A percentile compares a stretch with the other conserved stretches of the same genome.
Conservation (phyloP, 2,329 filamentous ascomycete genomes). For the Capronia americana region DNA sequence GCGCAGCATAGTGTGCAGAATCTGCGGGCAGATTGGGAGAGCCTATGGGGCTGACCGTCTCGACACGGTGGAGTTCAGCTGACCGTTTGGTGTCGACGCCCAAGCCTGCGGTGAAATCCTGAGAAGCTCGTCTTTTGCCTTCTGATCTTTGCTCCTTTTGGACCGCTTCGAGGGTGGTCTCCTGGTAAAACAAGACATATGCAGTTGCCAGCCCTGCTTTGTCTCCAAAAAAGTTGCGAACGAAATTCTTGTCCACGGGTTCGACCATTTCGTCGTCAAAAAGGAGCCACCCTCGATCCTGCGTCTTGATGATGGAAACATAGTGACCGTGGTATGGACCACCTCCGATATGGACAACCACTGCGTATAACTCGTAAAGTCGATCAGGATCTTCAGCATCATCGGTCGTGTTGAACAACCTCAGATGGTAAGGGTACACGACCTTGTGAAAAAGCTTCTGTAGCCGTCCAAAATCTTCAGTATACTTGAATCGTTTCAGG, state of each 20-base stretch:
- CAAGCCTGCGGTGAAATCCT: constrained; percentile 53
- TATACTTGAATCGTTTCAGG: constrained; percentile 97
- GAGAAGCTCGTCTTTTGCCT: constrained; percentile 57
- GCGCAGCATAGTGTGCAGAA: constrained; percentile 58
- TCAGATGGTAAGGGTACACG: constrained; percentile 94
- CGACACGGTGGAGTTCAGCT: constrained; percentile 47
- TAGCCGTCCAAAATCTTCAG: constrained; percentile 88
- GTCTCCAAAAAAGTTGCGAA: constrained; percentile 96
- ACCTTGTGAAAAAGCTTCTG: constrained; percentile 98
- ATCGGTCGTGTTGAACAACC: constrained; percentile 96
- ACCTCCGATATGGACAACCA: constrained; percentile 95
- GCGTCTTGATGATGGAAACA: constrained; percentile 95
- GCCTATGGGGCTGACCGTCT: constrained; percentile 45
- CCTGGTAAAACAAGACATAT: constrained; percentile 97
- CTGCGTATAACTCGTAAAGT: constrained; percentile 94
- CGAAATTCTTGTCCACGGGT: constrained; percentile 94
- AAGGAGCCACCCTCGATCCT: constrained; percentile 91
- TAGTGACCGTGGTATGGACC: constrained; percentile 98
- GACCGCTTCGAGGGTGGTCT: constrained; percentile 74
- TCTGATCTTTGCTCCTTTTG: constrained; percentile 84
- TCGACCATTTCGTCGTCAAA: constrained; percentile 99
- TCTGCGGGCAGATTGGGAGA: constrained; percentile 46
- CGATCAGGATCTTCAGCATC: constrained; percentile 92
- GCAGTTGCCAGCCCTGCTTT: constrained; percentile 89
- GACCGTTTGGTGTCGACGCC: constrained; percentile 46